Percentiles rank a stretch among this genome's conserved stretches.
Evolutionary conservation across 2,329 filamentous ascomycete species (phyloP).

Genomic region (Aspergillus thermomutatus): DNA sequence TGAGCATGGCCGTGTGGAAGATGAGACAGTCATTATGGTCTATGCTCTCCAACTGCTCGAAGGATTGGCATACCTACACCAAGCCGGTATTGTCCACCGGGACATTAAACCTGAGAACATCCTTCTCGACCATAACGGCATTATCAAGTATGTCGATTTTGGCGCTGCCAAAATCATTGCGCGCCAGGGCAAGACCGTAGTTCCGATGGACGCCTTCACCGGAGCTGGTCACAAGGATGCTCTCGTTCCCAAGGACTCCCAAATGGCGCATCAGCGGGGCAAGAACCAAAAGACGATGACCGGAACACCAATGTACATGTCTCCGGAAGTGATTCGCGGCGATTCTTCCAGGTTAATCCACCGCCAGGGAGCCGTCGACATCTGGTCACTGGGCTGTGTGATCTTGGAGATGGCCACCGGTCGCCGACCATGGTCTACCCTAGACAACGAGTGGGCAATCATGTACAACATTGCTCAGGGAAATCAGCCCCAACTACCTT

Average conservation of each 20-base stretch:
- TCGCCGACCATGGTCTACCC: slow-evolving; percentile 85
- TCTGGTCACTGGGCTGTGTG: slow-evolving; percentile 96
- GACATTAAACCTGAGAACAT: slow-evolving; percentile 99
- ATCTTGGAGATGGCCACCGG: slow-evolving; percentile 98
- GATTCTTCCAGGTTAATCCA: slow-evolving; percentile 69
- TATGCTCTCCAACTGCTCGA: slow-evolving; percentile 93
- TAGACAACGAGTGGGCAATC: slow-evolving; percentile 99
- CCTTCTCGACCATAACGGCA: slow-evolving; percentile 91
- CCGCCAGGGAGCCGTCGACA: slow-evolving; percentile 81
- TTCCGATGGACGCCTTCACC: slow-evolving; percentile 58
- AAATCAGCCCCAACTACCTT: slow-evolving; percentile 82
- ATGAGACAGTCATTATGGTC: slow-evolving; percentile 96
- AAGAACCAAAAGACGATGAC: slow-evolving; percentile 85
- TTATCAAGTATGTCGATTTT: slow-evolving; percentile 99
- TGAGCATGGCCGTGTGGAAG: slow-evolving; percentile 95
- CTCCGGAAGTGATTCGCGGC: slow-evolving; percentile 94
- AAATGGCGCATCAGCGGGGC: slow-evolving; percentile 28
- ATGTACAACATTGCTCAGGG: slow-evolving; percentile 99
- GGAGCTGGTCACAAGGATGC: slow-evolving; percentile 39
- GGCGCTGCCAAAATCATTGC: slow-evolving; percentile 96
- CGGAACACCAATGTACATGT: slow-evolving; percentile 99
- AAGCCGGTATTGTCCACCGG: slow-evolving; percentile 86
- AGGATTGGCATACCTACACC: slow-evolving; percentile 88
- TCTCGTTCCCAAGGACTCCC: slow-evolving; percentile 28
- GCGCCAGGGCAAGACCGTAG: slow-evolving; percentile 82